Base-by-base conservation (phyloP, 2,329 filamentous ascomycete genomes). In the Endocalyx cinctus region DNA sequence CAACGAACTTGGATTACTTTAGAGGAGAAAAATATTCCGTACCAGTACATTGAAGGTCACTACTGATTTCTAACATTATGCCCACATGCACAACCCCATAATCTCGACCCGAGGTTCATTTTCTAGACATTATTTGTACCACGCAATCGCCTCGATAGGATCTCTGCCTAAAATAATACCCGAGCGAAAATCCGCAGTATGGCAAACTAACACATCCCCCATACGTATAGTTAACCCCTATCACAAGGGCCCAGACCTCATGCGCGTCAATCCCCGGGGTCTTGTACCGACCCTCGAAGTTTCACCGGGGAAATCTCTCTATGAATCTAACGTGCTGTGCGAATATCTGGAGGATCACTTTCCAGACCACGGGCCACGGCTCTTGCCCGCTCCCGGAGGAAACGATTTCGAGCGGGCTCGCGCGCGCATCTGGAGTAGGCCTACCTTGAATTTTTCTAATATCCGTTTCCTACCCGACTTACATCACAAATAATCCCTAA, bases 321-420 rank as follows among this genome's bases (percentile, higher is more conserved):
- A 74, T 47, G 74, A 79, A 47, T 71, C 66, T 35, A 72, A 62
- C 4, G 67, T 79, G 27, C 66, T 79, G 27, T 66, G 67, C 46
- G 72, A 79, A 46, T 79, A 77, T 47, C 61, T 79, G n/a, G 74
- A 80, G 46, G 73, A 79, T 29, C 66, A 69, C 2, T 79, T 69
- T 41, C 66, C 70, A 3, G 52, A 68, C 5, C 41, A 46, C 29
- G 38, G 41, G 5, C 58, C 67, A 32, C 50, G 39, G 3, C 47
- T 79, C 2, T 55, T 73, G 14, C 67, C 73, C 0, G 37, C 39
- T 4, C 18, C 35, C 4, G 39, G 18, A 10, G 43, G 52, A 2
- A 67, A 75, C 38, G 58, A 67, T 0, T 79, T 74, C 44, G 59
- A 66, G 17, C 58, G 67, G 14, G 75, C 74, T 2, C 58, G 67